Conservation (phyloP, 148 eudicot species). For the Rheum nobile region DNA sequence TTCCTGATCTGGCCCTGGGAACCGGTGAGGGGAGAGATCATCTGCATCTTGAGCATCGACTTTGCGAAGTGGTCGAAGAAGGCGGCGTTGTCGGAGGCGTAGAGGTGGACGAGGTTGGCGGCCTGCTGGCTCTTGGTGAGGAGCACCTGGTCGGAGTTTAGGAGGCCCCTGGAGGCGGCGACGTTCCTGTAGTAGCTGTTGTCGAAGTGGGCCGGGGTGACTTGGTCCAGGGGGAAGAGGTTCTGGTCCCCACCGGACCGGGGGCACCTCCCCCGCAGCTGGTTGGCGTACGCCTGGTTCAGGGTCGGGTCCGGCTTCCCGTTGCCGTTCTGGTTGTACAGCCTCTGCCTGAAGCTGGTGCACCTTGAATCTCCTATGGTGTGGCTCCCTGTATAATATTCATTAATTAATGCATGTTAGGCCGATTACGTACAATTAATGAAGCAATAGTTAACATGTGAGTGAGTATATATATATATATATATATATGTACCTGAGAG, state of each 20-base stretch:
- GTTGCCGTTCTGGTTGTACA: no score
- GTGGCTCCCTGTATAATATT: no score
- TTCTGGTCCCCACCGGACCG: conserved; percentile 74
- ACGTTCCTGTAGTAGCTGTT: conserved; percentile 51
- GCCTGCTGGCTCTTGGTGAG: conserved; percentile 26
- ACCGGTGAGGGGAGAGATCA: not conserved
- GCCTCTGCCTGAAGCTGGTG: no score
- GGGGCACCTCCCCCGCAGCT: conserved; percentile 56
- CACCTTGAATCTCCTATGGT: no score
- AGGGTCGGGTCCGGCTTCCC: conserved; percentile 46
- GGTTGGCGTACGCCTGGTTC: conserved; percentile 36
- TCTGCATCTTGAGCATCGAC: not conserved
- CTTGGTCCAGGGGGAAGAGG: conserved; percentile 45
- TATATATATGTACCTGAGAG: no score
- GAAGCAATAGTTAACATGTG: no score
- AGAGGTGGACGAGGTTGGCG: conserved; percentile 38
- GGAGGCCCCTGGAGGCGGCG: conserved; percentile 33
- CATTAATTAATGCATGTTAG: no score
- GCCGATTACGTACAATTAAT: no score
- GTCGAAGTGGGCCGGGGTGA: conserved; percentile 41
- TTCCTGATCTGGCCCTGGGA: no score
- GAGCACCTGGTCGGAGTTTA: no score
- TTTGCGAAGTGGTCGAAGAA: not conserved
- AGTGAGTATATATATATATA: no score
- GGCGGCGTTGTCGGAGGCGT: conserved; percentile 31